These are phyloP conservation scores for Globisporangium acanthophoron DNA, from an alignment of 352 stramenopile species.

Conservation along the genomic window DNA sequence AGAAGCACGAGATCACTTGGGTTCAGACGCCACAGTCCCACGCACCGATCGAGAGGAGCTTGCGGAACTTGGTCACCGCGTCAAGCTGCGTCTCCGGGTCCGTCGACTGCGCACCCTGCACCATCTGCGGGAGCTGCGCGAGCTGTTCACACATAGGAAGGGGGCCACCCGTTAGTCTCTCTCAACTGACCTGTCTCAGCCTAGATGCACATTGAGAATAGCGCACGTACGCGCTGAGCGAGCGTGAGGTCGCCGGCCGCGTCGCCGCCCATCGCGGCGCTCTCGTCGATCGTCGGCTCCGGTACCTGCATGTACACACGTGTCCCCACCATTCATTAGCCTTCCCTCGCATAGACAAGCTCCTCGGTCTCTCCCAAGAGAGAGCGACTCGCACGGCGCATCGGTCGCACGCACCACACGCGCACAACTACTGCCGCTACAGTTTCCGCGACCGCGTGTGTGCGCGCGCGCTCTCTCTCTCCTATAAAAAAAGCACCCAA, in stretches of 20 bases:
- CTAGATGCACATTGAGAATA: constrained; percentile 11
- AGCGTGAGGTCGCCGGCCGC: constrained; percentile 43
- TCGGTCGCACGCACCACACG: too few relatives aligned
- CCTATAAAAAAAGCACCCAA: neutral
- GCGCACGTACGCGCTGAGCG: constrained; percentile 38
- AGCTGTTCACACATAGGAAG: constrained; percentile 48
- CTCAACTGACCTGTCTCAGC: neutral
- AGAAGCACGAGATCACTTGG: neutral
- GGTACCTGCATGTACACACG: constrained; percentile 8
- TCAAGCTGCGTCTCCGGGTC: constrained; percentile 93
- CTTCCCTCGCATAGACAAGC: too few relatives aligned
- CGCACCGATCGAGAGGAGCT: constrained; percentile 95
- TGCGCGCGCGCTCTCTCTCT: too few relatives aligned
- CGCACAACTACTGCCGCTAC: neutral
- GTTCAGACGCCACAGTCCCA: neutral
- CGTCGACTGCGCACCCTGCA: constrained; percentile 89
- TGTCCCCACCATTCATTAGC: neutral
- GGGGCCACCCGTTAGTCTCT: constrained; percentile 8
- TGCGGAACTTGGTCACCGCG: constrained; percentile 97
- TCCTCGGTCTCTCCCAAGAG: too few relatives aligned
- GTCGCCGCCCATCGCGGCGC: constrained; percentile 25
- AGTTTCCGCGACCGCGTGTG: too few relatives aligned
- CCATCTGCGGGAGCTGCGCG: constrained; percentile 93
- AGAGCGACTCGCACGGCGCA: too few relatives aligned
- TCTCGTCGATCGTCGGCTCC: constrained; percentile 21